Conservation (phyloP, 495 filamentous ascomycete genomes). For the Extremus antarcticus region DNA sequence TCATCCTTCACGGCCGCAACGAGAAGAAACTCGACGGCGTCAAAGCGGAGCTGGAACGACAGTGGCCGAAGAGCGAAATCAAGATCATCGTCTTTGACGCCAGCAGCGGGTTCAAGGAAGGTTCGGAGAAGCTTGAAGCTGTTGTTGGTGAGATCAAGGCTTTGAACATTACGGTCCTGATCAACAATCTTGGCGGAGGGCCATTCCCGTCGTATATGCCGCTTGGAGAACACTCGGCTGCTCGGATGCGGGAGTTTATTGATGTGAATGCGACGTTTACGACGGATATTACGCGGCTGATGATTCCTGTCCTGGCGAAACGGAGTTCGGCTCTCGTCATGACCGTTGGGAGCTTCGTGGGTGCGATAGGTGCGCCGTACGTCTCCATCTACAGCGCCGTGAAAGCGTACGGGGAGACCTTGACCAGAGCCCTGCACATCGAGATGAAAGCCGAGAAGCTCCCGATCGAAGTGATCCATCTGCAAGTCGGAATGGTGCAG, state of each 20-base stretch:
- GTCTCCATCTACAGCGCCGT: background rate
- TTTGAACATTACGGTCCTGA: slow-evolving; percentile 30
- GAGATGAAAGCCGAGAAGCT: background rate
- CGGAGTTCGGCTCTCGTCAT: slow-evolving; percentile 32
- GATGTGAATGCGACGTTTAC: slow-evolving; percentile 25
- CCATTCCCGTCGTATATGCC: background rate
- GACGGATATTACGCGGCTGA: slow-evolving; percentile 29
- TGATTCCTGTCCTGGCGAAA: slow-evolving; percentile 29
- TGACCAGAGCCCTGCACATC: background rate
- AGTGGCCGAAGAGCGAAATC: slow-evolving; percentile 28
- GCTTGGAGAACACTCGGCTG: background rate
- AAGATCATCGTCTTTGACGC: slow-evolving; percentile 30
- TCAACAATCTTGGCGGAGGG: slow-evolving; percentile 41
- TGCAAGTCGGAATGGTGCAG: background rate
- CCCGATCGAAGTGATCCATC: slow-evolving; percentile 4
- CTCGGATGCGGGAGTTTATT: slow-evolving; percentile 14
- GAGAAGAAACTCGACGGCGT: slow-evolving; percentile 34
- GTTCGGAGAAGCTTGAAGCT: slow-evolving; percentile 22
- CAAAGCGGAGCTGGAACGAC: slow-evolving; percentile 21
- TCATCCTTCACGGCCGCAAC: slow-evolving; percentile 48
- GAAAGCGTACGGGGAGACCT: slow-evolving; percentile 2
- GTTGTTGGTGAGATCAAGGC: slow-evolving; percentile 4
- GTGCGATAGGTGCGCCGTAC: slow-evolving; percentile 1
- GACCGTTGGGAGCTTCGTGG: slow-evolving; percentile 29
- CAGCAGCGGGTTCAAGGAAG: slow-evolving; percentile 7